phyloP scores from a whole-genome alignment of 2,329 filamentous ascomycete genomes.

The Calonectria leucothoes region DNA sequence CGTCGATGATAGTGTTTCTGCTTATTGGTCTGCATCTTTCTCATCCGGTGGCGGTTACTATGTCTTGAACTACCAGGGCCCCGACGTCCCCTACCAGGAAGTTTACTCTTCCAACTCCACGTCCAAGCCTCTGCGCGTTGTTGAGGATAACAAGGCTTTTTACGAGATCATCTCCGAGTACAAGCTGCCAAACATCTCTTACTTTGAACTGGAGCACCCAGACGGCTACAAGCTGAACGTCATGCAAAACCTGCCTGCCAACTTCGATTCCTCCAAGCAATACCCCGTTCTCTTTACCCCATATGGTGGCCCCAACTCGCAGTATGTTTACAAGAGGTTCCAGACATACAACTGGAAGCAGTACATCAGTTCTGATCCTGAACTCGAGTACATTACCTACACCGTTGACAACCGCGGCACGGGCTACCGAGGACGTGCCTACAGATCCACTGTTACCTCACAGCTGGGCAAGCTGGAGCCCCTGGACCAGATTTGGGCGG shows the following conservation, averaged over 20 bases:
- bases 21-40: slow-evolving; percentile 74
- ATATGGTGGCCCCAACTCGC: slow-evolving; percentile 75
- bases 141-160: slow-evolving; percentile 70
- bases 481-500: slow-evolving; percentile 75
- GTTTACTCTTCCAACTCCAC: slow-evolving; percentile 69
- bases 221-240: slow-evolving; percentile 72
- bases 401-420: slow-evolving; percentile 78
- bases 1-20: slow-evolving; percentile 69
- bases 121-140: slow-evolving; percentile 63
- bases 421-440: slow-evolving; percentile 71
- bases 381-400: slow-evolving; percentile 75
- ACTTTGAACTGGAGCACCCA: slow-evolving; percentile 71
- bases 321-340: slow-evolving; percentile 70
- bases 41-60: slow-evolving; percentile 73
- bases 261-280: slow-evolving; percentile 71
- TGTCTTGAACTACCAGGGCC: slow-evolving; percentile 72
- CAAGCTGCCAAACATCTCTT: slow-evolving; percentile 72
- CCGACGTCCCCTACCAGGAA: slow-evolving; percentile 77
- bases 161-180: slow-evolving; percentile 68
- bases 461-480: slow-evolving; percentile 74
- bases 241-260: slow-evolving; percentile 72
- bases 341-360: slow-evolving; percentile 67
- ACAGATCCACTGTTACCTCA: slow-evolving; percentile 67
- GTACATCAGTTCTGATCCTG: slow-evolving; percentile 75
- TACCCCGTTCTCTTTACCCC: slow-evolving; percentile 76